Evolutionary conservation across 2,329 filamentous ascomycete species (phyloP), one percentile per base, ranked within the genome.

Genomic region (Orbilia quercus): DNA sequence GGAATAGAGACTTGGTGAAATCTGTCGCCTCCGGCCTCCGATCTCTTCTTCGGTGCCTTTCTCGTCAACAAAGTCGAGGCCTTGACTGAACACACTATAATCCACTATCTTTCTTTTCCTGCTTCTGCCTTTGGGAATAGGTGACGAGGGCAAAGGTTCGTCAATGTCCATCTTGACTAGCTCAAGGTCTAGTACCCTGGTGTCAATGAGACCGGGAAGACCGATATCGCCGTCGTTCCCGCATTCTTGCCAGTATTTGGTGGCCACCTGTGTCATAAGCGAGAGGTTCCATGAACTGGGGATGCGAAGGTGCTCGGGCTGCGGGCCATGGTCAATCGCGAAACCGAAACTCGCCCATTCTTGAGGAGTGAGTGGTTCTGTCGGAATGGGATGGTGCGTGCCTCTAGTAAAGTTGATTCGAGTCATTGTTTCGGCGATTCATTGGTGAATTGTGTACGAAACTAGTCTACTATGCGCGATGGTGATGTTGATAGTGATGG

Each of bases 271-370:
- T 18, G 22, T 48, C 23, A 73, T 36, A 53, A 73, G 51, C 22
- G 62, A 48, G 47, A 66, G 48, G n/a, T 66, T 57, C 69, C 69
- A 73, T 42, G 47, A 44, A 14, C 42, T 45, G 14, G 60, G 53
- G 20, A 73, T 53, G 20, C 55, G 53, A 51, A 73, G 54, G 31
- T 73, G 69, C n/a, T 73, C 69, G 7, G 69, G 60, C 5, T 50
- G 5, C 11, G 34, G 60, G 1, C 34, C 55, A n/a, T 57, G 40
- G 20, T 36, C 25, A 18, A 73, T 57, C 11, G 47, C 20, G 1
- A 18, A 14, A 12, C 60, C 44, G 47, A 73, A 73, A 34, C 40
- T 38, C 12, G 42, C 34, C 69, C 69, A 73, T 60, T 73, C 60
- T 25, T 62, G 60, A 4, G 69, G 48, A 18, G 60, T 60, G 6